Evolutionary conservation across 2,329 filamentous ascomycete species (phyloP), one percentile per base, ranked within the genome.

Genomic region (Nemania serpens): DNA sequence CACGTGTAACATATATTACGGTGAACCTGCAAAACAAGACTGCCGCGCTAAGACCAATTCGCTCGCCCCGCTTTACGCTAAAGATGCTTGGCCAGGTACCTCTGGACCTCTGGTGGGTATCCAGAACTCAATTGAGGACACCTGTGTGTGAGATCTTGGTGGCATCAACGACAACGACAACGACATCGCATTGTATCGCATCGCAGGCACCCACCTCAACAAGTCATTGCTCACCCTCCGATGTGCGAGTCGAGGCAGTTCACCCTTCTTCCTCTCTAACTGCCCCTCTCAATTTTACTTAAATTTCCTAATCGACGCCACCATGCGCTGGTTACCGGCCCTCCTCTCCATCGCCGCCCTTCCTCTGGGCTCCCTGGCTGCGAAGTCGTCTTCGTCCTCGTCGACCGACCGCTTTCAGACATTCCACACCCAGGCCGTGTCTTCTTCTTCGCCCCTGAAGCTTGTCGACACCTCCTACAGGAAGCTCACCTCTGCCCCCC

Each of bases 391-490:
- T 12, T 67, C 87, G 51, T 72, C 82, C 12, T 66, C 75, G 54
- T 70, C 75, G 42, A 78, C 73, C 63, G 86, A 91, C 74, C 87
- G 85, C 71, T 97, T 94, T 80, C 75, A 84, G 65, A 82, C 86
- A 61, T 94, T 88, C 78, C 87, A 89, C 73, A 74, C 84, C 66
- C 88, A 93, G 75, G 81, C 89, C 60, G 82, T 88, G 59, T 80
- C 82, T 45, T 84, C 82, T 45, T 84, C 84, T 3, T 77, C 84
- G 25, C 89, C 93, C 5, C 71, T 97, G 73, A 91, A 91, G 79
- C 86, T 99, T 68, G 84, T 88, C 75, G 93, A 97, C 75, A 77
- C 79, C 22, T 81, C 83, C 49, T 99, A 95, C 81, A 83, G 85
- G 68, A 84, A 90, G 67, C 79, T 98, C 68, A 96, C 91, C 2